Base-by-base conservation (phyloP, 257 asterid genomes). In the Jaltomata sinuosa region DNA sequence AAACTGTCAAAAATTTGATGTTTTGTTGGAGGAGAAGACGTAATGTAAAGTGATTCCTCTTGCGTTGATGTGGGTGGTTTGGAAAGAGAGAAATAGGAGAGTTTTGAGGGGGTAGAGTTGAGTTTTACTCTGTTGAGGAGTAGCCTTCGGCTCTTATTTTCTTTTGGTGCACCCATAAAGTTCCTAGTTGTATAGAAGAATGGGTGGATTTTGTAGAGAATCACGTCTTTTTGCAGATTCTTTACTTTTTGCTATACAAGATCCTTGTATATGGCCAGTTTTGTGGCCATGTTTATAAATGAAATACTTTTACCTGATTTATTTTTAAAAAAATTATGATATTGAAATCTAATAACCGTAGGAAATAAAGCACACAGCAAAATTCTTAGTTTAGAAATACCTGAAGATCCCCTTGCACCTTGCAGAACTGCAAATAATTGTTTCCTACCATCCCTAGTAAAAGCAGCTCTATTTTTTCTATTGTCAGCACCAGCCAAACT, bases 331-430 rank as follows among this genome's bases (percentile, higher is more conserved):
- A 69, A 64, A 71, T 10, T 19, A 36, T 38, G 79, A 40, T 42
- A 42, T 11, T 72, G 80, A 74, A 29, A 84, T 71, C 83, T 22
- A 83, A 55, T 80, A 87, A 72, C 61, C 57, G 61, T 80, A 85
- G 79, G 38, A 59, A 59, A 71, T n/a, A 77, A 54, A 81, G 50
- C 55, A 82, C 79, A 47, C 5, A 55, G 9, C 42, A n/a, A 9
- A 11, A 25, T 45, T 19, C 34, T 12, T 18, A 83, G 49, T 68
- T 68, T 71, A 85, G 53, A 87, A 87, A 87, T 89, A 96, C 99
- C 99, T 92, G 99, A 97, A 79, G 99, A 95, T 82, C 99, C 99
- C 89, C 97, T 89, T 86, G 98, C 99, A 89, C 97, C 92, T 88
- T 97, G 99, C 90, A 97, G 85, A 90, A 97, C 98, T 82, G 99